Evolutionary conservation across 371 early-diverging fungal genomes (phyloP), one percentile per base, ranked within the genome.

Genomic region (Phascolomyces articulosus): DNA sequence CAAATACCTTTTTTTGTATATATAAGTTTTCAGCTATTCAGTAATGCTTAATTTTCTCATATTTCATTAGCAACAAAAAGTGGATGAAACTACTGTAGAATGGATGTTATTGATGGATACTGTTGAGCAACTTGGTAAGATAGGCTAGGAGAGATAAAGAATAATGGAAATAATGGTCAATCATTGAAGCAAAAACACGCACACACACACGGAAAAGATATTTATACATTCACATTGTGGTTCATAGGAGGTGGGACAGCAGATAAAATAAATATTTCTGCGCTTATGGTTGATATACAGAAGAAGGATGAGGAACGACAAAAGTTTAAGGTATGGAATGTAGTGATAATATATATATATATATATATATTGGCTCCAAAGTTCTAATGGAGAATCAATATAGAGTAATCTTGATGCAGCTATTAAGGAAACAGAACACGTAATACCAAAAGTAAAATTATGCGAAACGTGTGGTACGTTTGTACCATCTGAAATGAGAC

Each of bases 301-400:
- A 55, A 55, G 48, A 60, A 47, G 28, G n/a, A 47, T 21, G 31
- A 29, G 34, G 31, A 56, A 16, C 16, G 24, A 38, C 56, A 38
- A 18, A 38, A 31, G 34, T 13, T 31, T 9, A 24, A 56, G 56
- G 56, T 56, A 54, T 3, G 49, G n/a, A 55, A 55, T 24, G 24
- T 8, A 28, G 26, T 4, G 55, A 4, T 28, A 4, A 27, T 11
- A 8, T 13, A 13, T 29, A 55, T 4, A 27, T n/a, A n/a, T n/a
- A n/a, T n/a, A n/a, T n/a, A 26, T 16, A 29, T 4, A 4, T 20
- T 15, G 31, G 6, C 26, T 16, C 20, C n/a, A n/a, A n/a, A n/a
- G n/a, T n/a, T 26, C 15, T 55, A 55, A 24, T 55, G 7, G 28
- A 8, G 26, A 28, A 38, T 9, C 38, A 29, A 18, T 29, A 24